Evolutionary conservation across 1,284 basidiomycete species (phyloP).

Genomic region (Termitomyces sp.): DNA sequence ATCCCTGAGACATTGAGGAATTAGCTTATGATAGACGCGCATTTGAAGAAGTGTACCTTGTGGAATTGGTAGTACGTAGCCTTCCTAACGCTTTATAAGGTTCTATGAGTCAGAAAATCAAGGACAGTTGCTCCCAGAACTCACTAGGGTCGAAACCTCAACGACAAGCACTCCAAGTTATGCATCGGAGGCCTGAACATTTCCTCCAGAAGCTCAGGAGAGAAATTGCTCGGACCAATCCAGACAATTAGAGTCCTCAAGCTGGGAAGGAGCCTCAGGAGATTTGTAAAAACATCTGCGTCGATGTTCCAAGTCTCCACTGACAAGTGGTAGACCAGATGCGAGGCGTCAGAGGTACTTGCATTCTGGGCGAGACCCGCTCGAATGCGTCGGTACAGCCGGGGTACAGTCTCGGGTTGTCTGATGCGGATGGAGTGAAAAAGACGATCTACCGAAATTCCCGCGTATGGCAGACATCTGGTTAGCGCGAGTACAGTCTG

Average conservation of each 20-base stretch:
- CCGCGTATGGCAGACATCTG: slow-evolving; percentile 47
- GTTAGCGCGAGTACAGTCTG: slow-evolving; percentile 46
- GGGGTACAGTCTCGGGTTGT: slow-evolving; percentile 37
- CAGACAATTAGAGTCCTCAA: slow-evolving; percentile 45
- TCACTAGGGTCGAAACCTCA: slow-evolving; percentile 70
- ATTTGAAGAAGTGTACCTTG: slow-evolving; percentile 31
- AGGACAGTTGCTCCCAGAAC: slow-evolving; percentile 18
- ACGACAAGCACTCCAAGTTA: slow-evolving; percentile 38
- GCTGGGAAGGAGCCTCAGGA: slow-evolving; percentile 45
- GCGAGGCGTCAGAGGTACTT: slow-evolving; percentile 15
- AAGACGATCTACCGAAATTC: slow-evolving; percentile 46
- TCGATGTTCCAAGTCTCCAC: slow-evolving; percentile 57
- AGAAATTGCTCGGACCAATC: slow-evolving; percentile 58
- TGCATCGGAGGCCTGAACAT: slow-evolving; percentile 40
- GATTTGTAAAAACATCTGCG: slow-evolving; percentile 55
- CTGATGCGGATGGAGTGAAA: slow-evolving; percentile 46
- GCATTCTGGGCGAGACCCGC: slow-evolving; percentile 14
- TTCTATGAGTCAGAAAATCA: neutral
- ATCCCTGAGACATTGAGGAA: slow-evolving; percentile 36
- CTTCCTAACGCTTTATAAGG: slow-evolving; percentile 48
- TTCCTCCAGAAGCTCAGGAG: slow-evolving; percentile 62
- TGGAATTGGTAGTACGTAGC: slow-evolving; percentile 69
- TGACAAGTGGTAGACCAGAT: slow-evolving; percentile 42
- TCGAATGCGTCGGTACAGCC: slow-evolving; percentile 46
- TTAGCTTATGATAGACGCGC: no score